Evolutionary conservation across 345 rosid species (phyloP), one percentile per base, ranked within the genome.

Genomic region (Salix arbutifolia): DNA sequence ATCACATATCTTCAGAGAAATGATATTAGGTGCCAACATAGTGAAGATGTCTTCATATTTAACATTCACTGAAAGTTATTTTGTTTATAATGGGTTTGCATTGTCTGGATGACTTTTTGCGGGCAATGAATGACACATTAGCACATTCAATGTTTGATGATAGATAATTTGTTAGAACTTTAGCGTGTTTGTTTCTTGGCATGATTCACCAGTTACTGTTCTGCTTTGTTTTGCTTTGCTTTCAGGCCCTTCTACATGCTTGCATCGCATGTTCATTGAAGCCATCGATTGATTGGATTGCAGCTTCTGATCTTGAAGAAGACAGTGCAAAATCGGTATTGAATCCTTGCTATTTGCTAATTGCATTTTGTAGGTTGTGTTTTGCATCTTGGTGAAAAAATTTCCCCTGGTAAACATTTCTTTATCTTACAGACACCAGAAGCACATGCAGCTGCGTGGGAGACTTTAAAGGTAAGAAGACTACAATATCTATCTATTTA

Each of bases 251-350:
- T 70, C 76, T 82, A 31, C 84, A 82, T 71, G 81, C 84, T 65
- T 82, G 84, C 66, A 78, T 74, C 25, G 78, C 81, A 42, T 82
- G 81, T 48, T 82, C 84, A 31, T 56, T 77, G 75, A 82, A 82
- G 69, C 84, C 84, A 72, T 77, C 79, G 1, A 82, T 82, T 74
- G 84, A 82, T 37, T 82, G 84, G 84, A 78, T 82, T 77, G 84
- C 84, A 40, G 84, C 84, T 70, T 82, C 84, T 35, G 84, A 82
- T 74, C 84, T 82, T 69, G 84, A 82, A 71, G 84, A 82, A 25
- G 81, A 82, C 38, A 82, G 79, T 70, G 84, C 76, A 74, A 68
- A 70, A 74, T 62, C 33, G 53, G 81, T 77, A 89, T 30, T 80
- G 60, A 77, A 70, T 25, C 40, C 7, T 70, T 65, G 56, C 50